phyloP scores from a whole-genome alignment of 495 filamentous ascomycete species.

The Letharia lupina region DNA sequence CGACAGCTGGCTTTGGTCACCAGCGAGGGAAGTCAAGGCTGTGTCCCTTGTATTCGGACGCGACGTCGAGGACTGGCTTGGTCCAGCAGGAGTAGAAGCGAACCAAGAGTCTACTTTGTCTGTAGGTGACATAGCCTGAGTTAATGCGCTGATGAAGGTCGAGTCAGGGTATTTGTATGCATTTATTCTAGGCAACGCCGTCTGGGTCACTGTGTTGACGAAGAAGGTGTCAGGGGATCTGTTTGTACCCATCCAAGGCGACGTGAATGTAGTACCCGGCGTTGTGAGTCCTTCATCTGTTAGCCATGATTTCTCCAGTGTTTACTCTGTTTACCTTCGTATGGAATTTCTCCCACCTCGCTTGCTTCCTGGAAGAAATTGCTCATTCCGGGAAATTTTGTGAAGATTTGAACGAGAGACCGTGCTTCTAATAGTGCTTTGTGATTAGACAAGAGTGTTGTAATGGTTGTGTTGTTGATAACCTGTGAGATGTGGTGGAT shows the following conservation, averaged over 20 bases:
- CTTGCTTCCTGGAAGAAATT: background rate
- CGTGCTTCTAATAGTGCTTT: background rate
- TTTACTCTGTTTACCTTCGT: background rate
- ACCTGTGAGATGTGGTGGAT: background rate
- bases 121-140: background rate
- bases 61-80: background rate
- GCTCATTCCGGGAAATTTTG: background rate
- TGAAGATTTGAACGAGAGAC: background rate
- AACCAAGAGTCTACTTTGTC: constrained; percentile 2
- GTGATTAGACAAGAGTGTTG: background rate
- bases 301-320: background rate
- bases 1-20: background rate
- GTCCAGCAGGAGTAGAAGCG: background rate
- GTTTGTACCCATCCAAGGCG: background rate
- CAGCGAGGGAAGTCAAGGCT: background rate
- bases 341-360: background rate
- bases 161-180: background rate
- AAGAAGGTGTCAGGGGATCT: background rate
- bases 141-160: background rate
- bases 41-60: background rate
- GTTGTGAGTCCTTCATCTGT: background rate
- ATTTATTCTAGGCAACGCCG: background rate
- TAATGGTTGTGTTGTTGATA: background rate
- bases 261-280: background rate
- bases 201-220: background rate